Conservation (phyloP, 345 rosid species). For the Citrus glauca region DNA sequence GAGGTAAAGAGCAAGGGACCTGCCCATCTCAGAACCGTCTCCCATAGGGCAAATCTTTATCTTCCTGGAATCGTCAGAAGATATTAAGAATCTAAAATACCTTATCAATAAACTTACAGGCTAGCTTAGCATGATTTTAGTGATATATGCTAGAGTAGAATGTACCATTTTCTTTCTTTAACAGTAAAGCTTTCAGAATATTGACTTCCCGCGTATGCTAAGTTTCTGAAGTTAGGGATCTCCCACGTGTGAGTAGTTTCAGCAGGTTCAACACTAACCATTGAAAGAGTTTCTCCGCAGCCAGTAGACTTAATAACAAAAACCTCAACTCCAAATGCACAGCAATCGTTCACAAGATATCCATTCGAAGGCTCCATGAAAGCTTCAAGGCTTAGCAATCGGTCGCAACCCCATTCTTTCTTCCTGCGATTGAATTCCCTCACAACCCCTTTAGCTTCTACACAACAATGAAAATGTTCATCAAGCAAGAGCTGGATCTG, state of each 20-base stretch:
- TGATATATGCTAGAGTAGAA: too few relatives aligned
- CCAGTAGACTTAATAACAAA: not conserved
- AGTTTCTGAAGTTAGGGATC: not conserved
- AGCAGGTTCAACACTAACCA: not conserved
- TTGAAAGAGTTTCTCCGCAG: not conserved
- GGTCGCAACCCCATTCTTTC: slow-evolving; percentile 11
- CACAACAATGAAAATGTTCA: not conserved
- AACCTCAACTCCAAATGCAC: slow-evolving; percentile 16
- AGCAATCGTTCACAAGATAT: slow-evolving; percentile 1
- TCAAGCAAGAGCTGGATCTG: too few relatives aligned
- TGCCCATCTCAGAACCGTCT: too few relatives aligned
- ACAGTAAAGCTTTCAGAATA: not conserved
- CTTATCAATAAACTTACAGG: too few relatives aligned
- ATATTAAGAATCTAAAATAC: not conserved
- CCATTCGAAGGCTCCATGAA: slow-evolving; percentile 2
- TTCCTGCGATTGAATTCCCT: not conserved
- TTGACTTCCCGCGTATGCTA: not conserved
- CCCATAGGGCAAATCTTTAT: not conserved
- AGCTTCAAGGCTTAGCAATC: not conserved
- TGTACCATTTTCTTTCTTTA: not conserved
- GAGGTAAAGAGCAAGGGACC: not conserved
- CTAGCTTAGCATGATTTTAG: too few relatives aligned
- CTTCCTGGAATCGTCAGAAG: not conserved
- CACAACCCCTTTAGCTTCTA: not conserved
- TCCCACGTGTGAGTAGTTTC: not conserved